These are phyloP conservation scores for Stachybotrys echinatus DNA, from an alignment of 2,329 filamentous ascomycete species.

Conservation along the genomic window DNA sequence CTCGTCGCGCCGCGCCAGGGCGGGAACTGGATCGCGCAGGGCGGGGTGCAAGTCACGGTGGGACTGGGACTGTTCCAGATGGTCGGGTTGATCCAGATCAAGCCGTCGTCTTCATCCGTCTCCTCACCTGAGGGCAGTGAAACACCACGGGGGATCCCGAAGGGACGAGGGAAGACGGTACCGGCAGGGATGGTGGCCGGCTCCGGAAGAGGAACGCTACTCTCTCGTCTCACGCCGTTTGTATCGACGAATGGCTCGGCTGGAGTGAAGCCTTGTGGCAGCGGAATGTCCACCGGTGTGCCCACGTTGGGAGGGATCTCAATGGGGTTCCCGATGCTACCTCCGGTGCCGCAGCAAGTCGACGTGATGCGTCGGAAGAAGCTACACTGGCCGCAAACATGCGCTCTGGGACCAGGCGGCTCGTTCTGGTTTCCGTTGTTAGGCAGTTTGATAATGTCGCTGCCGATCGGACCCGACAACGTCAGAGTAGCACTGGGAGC, in stretches of 20 bases:
- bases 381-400: background rate
- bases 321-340: background rate
- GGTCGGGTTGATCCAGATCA: slow-evolving; percentile 19
- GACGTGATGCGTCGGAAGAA: background rate
- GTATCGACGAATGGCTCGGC: too few species aligned
- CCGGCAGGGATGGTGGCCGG: too few species aligned
- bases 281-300: background rate
- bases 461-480: background rate
- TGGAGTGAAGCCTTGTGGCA: too few species aligned
- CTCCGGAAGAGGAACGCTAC: too few species aligned
- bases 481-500: background rate
- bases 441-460: background rate
- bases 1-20: slow-evolving; percentile 19
- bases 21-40: slow-evolving; percentile 20
- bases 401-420: too few species aligned
- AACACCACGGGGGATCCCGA: too few species aligned
- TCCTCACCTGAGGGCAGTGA: too few species aligned
- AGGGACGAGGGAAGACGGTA: too few species aligned
- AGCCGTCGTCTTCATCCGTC: too few species aligned
- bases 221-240: too few species aligned
- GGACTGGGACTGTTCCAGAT: slow-evolving; percentile 20
- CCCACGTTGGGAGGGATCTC: background rate
- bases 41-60: slow-evolving; percentile 19
- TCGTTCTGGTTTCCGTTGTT: background rate
- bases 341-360: background rate